Base-by-base conservation (phyloP, 1,139 yeast genomes). In the Suhomyces choctaworum region DNA sequence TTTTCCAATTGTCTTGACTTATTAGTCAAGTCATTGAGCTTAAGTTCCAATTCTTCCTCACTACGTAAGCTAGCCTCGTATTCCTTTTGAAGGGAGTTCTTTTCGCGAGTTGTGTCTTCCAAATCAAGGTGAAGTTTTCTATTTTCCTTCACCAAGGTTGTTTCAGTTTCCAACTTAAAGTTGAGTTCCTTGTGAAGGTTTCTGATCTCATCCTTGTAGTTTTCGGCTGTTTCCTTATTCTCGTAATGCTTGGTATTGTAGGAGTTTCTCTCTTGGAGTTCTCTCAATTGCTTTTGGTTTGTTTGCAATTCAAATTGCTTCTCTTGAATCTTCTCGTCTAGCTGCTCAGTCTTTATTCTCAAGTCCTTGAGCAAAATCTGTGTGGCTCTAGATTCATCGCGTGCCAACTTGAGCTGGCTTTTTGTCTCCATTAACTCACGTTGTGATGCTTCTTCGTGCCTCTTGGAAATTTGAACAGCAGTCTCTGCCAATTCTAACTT, bases 401-500 rank as follows among this genome's bases (percentile, higher is more conserved):
- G 74, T 9, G 80, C 70, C 30, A 76, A 67, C 10, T 65, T 64
- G 38, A 82, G 62, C 16, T 80, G 73, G 28, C 66, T 75, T 41
- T 70, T 71, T 3, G 76, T 64, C 21, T 82, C 88, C 15, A 63
- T 60, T 39, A 82, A 64, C 47, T 87, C 89, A 25, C 66, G 64
- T 31, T 61, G 64, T 7, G 84, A 73, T 35, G 68, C 60, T 33
- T 73, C 73, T 52, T 83, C 90, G 12, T 82, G 79, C 45, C 86
- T 69, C 46, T 66, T 66, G 3, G 88, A 78, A 32, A 79, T 73
- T 30, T 73, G 66, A 2, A 85, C 78, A 2, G 88, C 83, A 32
- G 82, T 71, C 51, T 90, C 96, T 1, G 95, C 92, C 40, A 78
- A 73, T 50, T 88, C 95, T 23, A 89, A 66, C 48, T 86, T 85